Evolutionary conservation across 2,329 filamentous ascomycete genomes (phyloP), one percentile per base, ranked within the genome.

Genomic region (Gremmenia infestans): DNA sequence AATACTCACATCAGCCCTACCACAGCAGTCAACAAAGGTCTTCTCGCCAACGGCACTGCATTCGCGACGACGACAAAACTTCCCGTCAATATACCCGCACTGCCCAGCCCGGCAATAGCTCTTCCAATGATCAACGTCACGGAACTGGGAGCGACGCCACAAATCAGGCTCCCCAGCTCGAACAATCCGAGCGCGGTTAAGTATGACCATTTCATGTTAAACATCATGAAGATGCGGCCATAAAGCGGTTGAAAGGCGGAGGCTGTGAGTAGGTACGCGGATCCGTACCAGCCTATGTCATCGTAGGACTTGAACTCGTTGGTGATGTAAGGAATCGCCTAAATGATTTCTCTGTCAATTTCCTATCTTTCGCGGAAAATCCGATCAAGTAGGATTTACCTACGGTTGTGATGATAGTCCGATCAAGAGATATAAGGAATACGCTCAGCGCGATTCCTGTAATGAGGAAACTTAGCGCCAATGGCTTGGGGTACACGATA

Each of bases 11-110:
- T 65, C 48, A 61, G 54, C 53, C 67, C 69, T 48, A 73, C 56
- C 22, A 70, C 54, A 6, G 67, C 72, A 8, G 62, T 69, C 36
- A 17, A 67, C 61, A 53, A 54, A 43, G 63, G 63, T 11, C 61
- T 28, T 23, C 60, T 37, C 2, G 48, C 25, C 17, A 64, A 40
- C 0, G 63, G 61, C 1, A 64, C 58, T 5, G 55, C 35, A 50
- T 68, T 73, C 0, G 68, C 71, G 52, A 77, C 72, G 28, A 77
- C 73, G 2, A 71, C 74, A 63, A 76, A 72, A 9, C 71, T 70
- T 0, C 76, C 76, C 0, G 69, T 59, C 67, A 73, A 17, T 22
- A 68, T 62, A 25, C 36, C 49, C 4, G 49, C 35, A 19, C 32
- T 22, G 23, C 49, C 49, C 15, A 65, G 37, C 50, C 66, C 66